Evolutionary conservation across 2,329 filamentous ascomycete genomes (phyloP).

Genomic region (Incumbomyces delicatus): DNA sequence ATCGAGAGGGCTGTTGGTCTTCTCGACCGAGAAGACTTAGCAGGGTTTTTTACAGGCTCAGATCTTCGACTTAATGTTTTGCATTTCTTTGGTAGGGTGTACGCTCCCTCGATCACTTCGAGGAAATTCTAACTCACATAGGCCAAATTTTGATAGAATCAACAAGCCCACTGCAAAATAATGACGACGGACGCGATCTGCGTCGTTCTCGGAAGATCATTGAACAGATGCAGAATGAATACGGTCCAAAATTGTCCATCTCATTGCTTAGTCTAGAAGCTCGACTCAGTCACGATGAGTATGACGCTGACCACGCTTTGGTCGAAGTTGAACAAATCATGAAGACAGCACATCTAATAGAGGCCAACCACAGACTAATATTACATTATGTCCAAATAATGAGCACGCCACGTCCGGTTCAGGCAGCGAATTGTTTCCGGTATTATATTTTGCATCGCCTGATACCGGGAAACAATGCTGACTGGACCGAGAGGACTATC

Average conservation of each 20-base stretch:
- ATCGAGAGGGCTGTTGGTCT: constrained; percentile 56
- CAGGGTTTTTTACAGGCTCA: constrained; percentile 48
- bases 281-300: constrained; percentile 32
- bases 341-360: constrained; percentile 48
- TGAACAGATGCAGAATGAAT: constrained; percentile 27
- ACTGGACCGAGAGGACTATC: constrained; percentile 60
- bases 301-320: constrained; percentile 33
- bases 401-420: constrained; percentile 23
- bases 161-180: background rate
- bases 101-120: too few species aligned
- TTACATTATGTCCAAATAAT: constrained; percentile 56
- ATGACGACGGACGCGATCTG: background rate
- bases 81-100: constrained; percentile 48
- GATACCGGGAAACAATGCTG: constrained; percentile 37
- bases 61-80: constrained; percentile 59
- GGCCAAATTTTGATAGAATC: too few species aligned
- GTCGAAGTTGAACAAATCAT: constrained; percentile 46
- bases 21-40: constrained; percentile 48
- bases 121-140: too few species aligned
- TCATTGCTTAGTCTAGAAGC: constrained; percentile 60
- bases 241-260: constrained; percentile 56
- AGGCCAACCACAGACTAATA: constrained; percentile 54
- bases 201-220: background rate
- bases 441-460: constrained; percentile 54
- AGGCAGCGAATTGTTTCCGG: constrained; percentile 45